Evolutionary conservation across 208 protist species (phyloP), one percentile per base, ranked within the genome.

Genomic region (Trypanosoma vivax): DNA sequence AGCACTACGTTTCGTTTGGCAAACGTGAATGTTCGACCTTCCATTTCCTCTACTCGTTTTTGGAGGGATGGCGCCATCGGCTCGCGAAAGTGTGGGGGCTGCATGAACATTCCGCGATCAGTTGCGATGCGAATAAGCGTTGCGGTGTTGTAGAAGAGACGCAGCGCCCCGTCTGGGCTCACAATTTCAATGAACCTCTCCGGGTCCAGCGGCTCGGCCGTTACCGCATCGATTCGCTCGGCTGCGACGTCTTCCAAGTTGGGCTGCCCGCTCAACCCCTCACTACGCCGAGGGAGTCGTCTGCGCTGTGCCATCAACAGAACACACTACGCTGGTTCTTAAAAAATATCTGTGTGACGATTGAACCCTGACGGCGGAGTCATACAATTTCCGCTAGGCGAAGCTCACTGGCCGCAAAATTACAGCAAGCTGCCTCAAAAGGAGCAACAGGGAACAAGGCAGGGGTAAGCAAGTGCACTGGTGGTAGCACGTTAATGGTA

Each of bases 81-180:
- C 68, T 94, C 83, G 6, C 79, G 70, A 58, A 94, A 94, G 53
- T 94, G 83, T 0, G 87, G 87, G 5, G 87, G 87, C 46, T 94
- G 83, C 78, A 91, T 83, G 50, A 89, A 94, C 43, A 70, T 66
- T 7, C 81, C 83, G 43, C 81, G 77, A 46, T 90, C 78, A 2
- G 70, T 65, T 1, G 83, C 87, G 31, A 94, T 86, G 18, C 80
- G 82, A 41, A 94, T 82, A 25, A 94, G 76, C 7, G 83, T 94
- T 30, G 65, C 65, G 0, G 83, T 90, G 41, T 94, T 94, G 79
- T 94, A 94, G 40, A 79, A 91, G 1, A 91, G 62, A 9, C 72
- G 68, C 2, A 94, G 61, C 21, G 66, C 79, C 24, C 65, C 58
- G 46, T 90, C 83, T 9, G 80, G 83, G 35, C 87, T 88, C 9